Evolutionary conservation across 140 eudicot genomes (phyloP).

Genomic region (Oenanthe javanica): DNA sequence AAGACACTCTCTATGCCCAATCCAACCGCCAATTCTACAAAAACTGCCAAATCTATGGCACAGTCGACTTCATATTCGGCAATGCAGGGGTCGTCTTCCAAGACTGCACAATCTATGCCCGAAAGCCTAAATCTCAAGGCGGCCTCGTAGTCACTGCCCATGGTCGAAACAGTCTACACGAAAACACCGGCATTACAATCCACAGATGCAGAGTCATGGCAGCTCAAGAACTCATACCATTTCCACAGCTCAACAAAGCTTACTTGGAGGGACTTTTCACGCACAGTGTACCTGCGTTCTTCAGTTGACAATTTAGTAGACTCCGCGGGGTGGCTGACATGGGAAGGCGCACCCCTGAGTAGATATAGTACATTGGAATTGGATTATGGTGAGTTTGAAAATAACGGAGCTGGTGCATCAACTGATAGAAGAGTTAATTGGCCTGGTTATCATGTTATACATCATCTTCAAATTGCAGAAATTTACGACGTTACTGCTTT

Average conservation of each 20-base stretch:
- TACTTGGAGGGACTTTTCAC: not conserved
- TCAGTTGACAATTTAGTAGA: not conserved
- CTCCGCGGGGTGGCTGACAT: not conserved
- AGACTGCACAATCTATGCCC: not conserved
- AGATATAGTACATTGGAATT: not conserved
- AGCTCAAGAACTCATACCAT: not conserved
- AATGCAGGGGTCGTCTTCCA: not conserved
- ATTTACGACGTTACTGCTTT: not conserved
- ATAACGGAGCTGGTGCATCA: not conserved
- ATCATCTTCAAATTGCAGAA: not conserved
- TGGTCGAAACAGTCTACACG: not conserved
- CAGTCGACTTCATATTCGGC: not conserved
- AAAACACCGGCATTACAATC: not conserved
- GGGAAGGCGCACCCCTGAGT: not conserved
- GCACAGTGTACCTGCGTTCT: not conserved
- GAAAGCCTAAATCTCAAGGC: not conserved
- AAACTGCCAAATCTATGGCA: not conserved
- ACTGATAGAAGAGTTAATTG: not conserved
- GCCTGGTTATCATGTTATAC: not conserved
- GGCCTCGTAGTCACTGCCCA: slow-evolving; percentile 1
- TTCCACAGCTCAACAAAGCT: not conserved
- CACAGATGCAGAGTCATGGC: not conserved
- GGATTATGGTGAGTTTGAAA: not conserved
- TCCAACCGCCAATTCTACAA: slow-evolving; percentile 4
- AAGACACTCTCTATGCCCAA: not conserved